Conservation (phyloP, 441 rosid genomes). For the Flueggea neowawraea region DNA sequence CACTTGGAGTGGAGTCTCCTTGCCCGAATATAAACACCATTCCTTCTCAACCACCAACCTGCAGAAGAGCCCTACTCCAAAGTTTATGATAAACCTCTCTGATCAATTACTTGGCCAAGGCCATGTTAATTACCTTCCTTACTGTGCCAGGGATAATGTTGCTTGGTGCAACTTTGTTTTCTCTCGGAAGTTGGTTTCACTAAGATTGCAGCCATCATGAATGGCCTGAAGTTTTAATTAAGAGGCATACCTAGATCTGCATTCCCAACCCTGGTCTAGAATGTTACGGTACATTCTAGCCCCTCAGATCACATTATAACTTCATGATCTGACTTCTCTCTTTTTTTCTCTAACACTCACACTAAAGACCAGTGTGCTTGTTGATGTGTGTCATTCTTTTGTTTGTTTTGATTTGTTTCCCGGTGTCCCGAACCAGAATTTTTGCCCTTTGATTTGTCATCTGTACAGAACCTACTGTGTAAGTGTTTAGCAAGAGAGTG, state of each 20-base stretch:
- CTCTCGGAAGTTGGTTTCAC: constrained; percentile 18
- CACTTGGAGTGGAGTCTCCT: constrained; percentile 92
- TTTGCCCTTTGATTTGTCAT: constrained; percentile 44
- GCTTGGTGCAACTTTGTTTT: constrained; percentile 21
- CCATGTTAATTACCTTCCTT: constrained; percentile 12
- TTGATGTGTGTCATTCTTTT: constrained; percentile 49
- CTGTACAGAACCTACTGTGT: constrained; percentile 75
- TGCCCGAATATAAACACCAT: constrained; percentile 46
- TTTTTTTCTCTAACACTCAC: constrained; percentile 34
- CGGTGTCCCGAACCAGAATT: constrained; percentile 44
- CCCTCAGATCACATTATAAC: constrained; percentile 48
- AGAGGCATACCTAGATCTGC: constrained; percentile 76
- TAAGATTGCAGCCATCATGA: constrained; percentile 71
- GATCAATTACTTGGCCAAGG: constrained; percentile 17
- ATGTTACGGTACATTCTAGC: constrained; percentile 78
- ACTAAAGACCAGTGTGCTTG: constrained; percentile 34
- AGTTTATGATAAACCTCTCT: constrained; percentile 55
- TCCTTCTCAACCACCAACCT: constrained; percentile 80
- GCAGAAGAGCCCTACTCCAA: constrained; percentile 96
- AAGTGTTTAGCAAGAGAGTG: constrained; percentile 63
- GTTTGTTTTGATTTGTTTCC: constrained; percentile 40
- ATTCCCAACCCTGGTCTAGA: constrained; percentile 47
- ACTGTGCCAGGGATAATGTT: constrained; percentile 24
- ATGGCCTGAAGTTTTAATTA: constrained; percentile 63
- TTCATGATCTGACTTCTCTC: constrained; percentile 45